Evolutionary conservation across 2,329 filamentous ascomycete genomes (phyloP).

Genomic region (Passalora sequoiae): DNA sequence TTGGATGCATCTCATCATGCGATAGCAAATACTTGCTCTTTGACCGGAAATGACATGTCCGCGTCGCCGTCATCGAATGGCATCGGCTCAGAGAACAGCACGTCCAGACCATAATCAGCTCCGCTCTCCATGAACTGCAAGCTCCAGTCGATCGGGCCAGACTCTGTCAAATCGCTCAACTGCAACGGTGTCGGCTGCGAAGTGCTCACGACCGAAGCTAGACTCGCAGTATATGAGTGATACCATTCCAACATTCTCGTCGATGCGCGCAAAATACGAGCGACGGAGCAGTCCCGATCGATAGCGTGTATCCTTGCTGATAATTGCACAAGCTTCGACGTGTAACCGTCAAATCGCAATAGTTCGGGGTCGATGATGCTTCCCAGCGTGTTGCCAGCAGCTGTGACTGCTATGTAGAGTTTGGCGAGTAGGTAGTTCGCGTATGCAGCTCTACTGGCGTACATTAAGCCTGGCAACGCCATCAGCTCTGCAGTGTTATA

Average conservation of each 20-base stretch:
- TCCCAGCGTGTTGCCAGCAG: constrained; percentile 25
- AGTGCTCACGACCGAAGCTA: constrained; percentile 6
- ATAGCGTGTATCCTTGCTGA: constrained; percentile 7
- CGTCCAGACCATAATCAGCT: constrained; percentile 19
- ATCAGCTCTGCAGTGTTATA: constrained; percentile 16
- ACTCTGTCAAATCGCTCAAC: neutral
- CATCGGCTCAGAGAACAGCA: constrained; percentile 18
- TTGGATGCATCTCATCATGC: too few species aligned
- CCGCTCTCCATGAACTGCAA: constrained; percentile 11
- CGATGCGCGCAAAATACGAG: constrained; percentile 18
- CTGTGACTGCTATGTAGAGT: constrained; percentile 26
- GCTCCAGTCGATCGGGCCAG: constrained; percentile 9
- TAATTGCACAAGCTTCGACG: constrained; percentile 20
- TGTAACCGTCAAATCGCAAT: constrained; percentile 25
- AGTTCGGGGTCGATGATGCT: constrained; percentile 24
- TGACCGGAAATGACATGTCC: neutral
- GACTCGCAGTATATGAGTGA: constrained; percentile 16
- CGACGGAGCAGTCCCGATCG: constrained; percentile 17
- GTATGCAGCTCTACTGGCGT: constrained; percentile 23
- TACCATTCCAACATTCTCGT: constrained; percentile 19
- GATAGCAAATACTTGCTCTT: neutral
- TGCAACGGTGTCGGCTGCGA: neutral
- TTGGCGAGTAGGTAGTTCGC: constrained; percentile 26
- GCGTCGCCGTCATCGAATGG: neutral
- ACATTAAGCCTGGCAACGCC: constrained; percentile 23